Base-by-base conservation (phyloP, 495 filamentous ascomycete species). In the Amphirosellinia nigrospora region DNA sequence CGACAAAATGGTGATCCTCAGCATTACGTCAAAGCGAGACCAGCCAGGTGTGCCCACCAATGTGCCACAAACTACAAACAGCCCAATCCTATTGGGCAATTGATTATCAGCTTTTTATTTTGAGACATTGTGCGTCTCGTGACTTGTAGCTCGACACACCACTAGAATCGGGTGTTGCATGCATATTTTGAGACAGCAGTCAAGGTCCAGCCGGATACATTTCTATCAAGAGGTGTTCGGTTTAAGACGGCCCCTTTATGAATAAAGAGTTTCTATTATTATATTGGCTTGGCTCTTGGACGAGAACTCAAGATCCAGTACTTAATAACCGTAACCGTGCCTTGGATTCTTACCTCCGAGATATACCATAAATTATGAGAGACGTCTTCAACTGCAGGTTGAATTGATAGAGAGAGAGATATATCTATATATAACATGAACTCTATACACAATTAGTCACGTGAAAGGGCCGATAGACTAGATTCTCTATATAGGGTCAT, bases 121-220 rank as follows among this genome's bases (percentile, higher is more conserved):
- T 11, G 32, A 58, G 55, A 58, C 55, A 58, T 58, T 34, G 55
- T 11, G 55, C 55, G n/a, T 58, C 55, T 36, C 32, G 55, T 58
- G 55, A 41, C 21, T n/a, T 39, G 7, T 6, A 38, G 36, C n/a
- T 41, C 16, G 58, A 45, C 41, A 32, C 11, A 63, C 60, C 26
- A 48, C 5, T 3, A 38, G 2, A 36, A 36, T 52, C 30, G 41
- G 38, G 36, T 46, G 60, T 63, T 32, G n/a, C n/a, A 4, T 46
- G 60, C 39, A 28, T 19, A 19, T 36, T 64, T 64, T 50, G 60
- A 63, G 41, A 63, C 39, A 63, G 26, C 16, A 46, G 5, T 45
- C 21, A 41, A 41, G 28, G 36, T 58, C 15, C 15, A 36, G 53
- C 28, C 13, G 30, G 26, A 30, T 58, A 13, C n/a, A n/a, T n/a